These are phyloP conservation scores for Metschnikowia dekortorum DNA, from an alignment of 805 yeast species.

Conservation along the genomic window DNA sequence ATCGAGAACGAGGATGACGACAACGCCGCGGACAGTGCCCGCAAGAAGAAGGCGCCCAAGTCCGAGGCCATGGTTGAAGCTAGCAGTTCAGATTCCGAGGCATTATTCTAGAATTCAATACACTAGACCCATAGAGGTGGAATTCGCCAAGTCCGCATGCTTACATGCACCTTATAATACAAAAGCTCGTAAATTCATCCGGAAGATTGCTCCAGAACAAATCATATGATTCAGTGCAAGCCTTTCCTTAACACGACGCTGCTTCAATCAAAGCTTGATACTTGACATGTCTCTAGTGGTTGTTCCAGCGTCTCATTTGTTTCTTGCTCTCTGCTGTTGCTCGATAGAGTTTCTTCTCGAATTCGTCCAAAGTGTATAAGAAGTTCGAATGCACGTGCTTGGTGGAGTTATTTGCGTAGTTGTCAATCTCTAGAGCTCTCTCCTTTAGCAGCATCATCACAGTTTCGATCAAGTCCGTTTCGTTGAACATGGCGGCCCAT, in stretches of 20 bases:
- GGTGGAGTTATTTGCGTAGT: conserved; percentile 54
- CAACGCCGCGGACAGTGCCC: conserved; percentile 18
- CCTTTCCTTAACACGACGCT: no score
- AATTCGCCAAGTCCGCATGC: no score
- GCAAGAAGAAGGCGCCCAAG: conserved; percentile 23
- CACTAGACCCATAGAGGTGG: neutral
- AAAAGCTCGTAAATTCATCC: no score
- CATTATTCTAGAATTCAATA: conserved; percentile 10
- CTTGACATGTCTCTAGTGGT: conserved; percentile 3
- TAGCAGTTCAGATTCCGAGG: conserved; percentile 42
- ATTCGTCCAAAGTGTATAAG: conserved; percentile 66
- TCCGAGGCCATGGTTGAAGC: conserved; percentile 39
- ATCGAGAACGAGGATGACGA: conserved; percentile 34
- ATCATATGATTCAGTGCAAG: no score
- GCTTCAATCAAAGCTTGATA: no score
- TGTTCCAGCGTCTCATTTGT: conserved; percentile 36
- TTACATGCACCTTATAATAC: no score
- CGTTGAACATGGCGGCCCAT: conserved; percentile 74
- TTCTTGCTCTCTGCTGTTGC: conserved; percentile 46
- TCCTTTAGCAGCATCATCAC: conserved; percentile 51
- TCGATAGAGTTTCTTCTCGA: conserved; percentile 60
- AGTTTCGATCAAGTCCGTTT: conserved; percentile 54
- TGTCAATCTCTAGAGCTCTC: conserved; percentile 69
- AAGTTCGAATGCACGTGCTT: conserved; percentile 50
- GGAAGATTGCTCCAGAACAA: no score